Base-by-base conservation (phyloP, 2,329 filamentous ascomycete species). In the Alternaria viburni region DNA sequence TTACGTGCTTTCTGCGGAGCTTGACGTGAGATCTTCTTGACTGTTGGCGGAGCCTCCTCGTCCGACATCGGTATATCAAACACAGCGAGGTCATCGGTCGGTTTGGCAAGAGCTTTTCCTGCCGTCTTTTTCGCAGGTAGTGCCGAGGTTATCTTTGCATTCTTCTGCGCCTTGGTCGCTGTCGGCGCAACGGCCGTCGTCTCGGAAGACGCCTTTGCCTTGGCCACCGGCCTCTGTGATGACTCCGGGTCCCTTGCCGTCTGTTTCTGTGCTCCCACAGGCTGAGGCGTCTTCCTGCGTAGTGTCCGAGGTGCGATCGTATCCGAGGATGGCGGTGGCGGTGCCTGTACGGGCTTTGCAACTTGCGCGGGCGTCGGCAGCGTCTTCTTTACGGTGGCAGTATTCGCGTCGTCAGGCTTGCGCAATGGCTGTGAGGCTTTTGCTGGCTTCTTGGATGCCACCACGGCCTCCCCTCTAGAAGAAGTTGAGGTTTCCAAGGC, bases 21-120 rank as follows among this genome's bases (percentile, higher is more conserved):
- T 26, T 59, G 71, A 26, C 71, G 71, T 17, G 65, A 45, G 54
- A 62, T 64, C 45, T 69, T 66, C 19, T 67, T 67, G 4, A 68
- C 66, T 6, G 63, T 69, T 15, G 67, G 11, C 7, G 67, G 61
- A 9, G 61, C 57, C 19, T 76, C 71, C 8, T 78, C 75, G 17
- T 75, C 72, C 11, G 72, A 73, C 19, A 70, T 67, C 8, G 73
- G 74, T 7, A 76, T 54, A 21, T 77, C 73, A 43, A 76, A 76
- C 4, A 74, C 58, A 25, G 70, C 71, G 13, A 67, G 15, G 23
- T 62, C 58, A 6, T 57, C 51, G 10, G 55, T 26, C 10, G 54
- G 49, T 23, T 69, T 64, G n/a, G 41, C 13, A 36, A 58, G 3
- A 13, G 46, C 45, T 28, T 50, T 65, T 41, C 32, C 44, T 45